phyloP scores from a whole-genome alignment of 2,329 filamentous ascomycete species.

The Trichoderma semiorbis region DNA sequence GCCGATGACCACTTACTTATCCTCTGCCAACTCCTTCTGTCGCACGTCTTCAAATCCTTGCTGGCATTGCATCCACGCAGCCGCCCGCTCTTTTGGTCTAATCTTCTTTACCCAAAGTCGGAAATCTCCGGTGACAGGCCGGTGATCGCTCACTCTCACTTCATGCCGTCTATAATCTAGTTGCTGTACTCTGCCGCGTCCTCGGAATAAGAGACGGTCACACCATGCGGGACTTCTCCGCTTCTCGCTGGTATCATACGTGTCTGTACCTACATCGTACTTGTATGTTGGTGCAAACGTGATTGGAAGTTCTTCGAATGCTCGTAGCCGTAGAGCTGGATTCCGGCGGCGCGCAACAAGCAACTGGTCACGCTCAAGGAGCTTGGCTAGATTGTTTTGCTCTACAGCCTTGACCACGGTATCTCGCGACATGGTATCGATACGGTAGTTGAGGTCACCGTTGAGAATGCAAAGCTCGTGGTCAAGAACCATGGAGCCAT shows the following conservation, averaged over 20 bases:
- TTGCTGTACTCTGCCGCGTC: slow-evolving; percentile 77
- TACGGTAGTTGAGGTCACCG: slow-evolving; percentile 95
- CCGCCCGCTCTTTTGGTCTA: slow-evolving; percentile 60
- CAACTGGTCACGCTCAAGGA: slow-evolving; percentile 90
- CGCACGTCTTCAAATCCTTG: slow-evolving; percentile 71
- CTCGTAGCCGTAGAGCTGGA: slow-evolving; percentile 80
- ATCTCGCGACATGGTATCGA: slow-evolving; percentile 93
- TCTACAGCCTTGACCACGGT: slow-evolving; percentile 84
- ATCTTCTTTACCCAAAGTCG: slow-evolving; percentile 82
- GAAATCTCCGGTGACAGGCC: slow-evolving; percentile 85
- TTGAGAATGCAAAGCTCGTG: slow-evolving; percentile 97
- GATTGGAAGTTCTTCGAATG: slow-evolving; percentile 88
- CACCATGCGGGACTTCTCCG: slow-evolving; percentile 94
- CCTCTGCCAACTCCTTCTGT: slow-evolving; percentile 63
- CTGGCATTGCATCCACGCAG: slow-evolving; percentile 70
- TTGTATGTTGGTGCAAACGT: slow-evolving; percentile 96
- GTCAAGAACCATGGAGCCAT: slow-evolving; percentile 90
- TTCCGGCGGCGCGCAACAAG: slow-evolving; percentile 86
- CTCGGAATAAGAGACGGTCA: slow-evolving; percentile 85
- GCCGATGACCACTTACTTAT: slow-evolving; percentile 62
- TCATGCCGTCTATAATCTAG: slow-evolving; percentile 86
- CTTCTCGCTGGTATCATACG: slow-evolving; percentile 93
- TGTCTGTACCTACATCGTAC: slow-evolving; percentile 93
- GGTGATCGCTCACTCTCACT: slow-evolving; percentile 84
- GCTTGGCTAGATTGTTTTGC: slow-evolving; percentile 73